phyloP scores from a whole-genome alignment of 352 stramenopile genomes.

The Pythium guiyangense region DNA sequence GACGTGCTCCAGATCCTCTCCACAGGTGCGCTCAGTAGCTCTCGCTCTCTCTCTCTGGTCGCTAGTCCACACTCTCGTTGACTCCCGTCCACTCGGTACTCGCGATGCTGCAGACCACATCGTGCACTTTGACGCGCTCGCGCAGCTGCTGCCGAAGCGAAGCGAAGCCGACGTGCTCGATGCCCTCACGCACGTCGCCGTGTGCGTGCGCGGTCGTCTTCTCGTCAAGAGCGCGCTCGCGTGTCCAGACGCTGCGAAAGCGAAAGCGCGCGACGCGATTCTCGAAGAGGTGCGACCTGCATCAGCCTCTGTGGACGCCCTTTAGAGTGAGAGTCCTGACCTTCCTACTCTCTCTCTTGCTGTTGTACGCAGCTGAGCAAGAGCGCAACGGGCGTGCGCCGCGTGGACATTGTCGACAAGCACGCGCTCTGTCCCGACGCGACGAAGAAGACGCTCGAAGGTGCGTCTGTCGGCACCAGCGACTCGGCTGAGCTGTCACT shows the following conservation, averaged over 20 bases:
- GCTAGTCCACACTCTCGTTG: not conserved
- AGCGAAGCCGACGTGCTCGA: slow-evolving; percentile 35
- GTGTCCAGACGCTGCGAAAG: slow-evolving; percentile 25
- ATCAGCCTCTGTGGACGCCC: not conserved
- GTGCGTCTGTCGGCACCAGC: slow-evolving; percentile 13
- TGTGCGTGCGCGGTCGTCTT: slow-evolving; percentile 37
- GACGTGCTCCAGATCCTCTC: slow-evolving; percentile 22
- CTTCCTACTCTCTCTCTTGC: not conserved
- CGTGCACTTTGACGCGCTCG: slow-evolving; percentile 39
- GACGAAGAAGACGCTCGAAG: slow-evolving; percentile 41
- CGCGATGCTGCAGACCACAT: slow-evolving; percentile 28
- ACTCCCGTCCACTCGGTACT: not conserved
- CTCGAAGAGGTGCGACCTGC: slow-evolving; percentile 33
- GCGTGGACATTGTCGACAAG: slow-evolving; percentile 40
- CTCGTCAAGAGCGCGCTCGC: slow-evolving; percentile 33
- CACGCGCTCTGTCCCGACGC: slow-evolving; percentile 31
- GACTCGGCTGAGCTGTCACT: not conserved
- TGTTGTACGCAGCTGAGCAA: slow-evolving; percentile 21
- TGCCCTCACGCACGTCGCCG: slow-evolving; percentile 34
- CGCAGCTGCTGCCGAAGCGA: slow-evolving; percentile 27
- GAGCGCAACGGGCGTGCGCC: slow-evolving; percentile 27
- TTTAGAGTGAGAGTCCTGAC: not conserved
- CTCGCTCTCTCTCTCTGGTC: not conserved
- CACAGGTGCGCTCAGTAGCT: slow-evolving; percentile 9
- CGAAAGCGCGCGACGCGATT: slow-evolving; percentile 38